phyloP scores from a whole-genome alignment of 441 rosid species.

The Adansonia rubrostipa region DNA sequence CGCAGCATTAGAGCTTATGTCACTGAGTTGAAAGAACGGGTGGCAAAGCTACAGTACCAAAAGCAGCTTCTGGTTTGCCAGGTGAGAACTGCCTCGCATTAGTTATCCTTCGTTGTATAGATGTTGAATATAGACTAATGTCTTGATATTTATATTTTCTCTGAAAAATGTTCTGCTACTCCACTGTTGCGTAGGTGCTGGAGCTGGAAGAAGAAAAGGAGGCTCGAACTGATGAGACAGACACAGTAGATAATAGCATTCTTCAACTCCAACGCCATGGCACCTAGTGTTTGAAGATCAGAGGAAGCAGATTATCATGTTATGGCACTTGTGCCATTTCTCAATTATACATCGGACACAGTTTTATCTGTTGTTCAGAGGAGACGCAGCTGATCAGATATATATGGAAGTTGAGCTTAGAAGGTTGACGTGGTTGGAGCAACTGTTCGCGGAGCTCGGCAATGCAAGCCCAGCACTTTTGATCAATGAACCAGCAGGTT shows the following conservation, averaged over 20 bases:
- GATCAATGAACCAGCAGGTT: conserved; percentile 86
- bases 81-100: conserved; percentile 43
- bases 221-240: conserved; percentile 40
- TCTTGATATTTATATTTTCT: conserved; percentile 4
- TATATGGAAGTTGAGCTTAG: conserved; percentile 93
- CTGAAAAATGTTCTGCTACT: not conserved
- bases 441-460: conserved; percentile 87
- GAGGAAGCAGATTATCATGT: conserved; percentile 83
- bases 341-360: conserved; percentile 84
- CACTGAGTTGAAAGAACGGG: conserved; percentile 87
- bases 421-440: conserved; percentile 88
- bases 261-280: conserved; percentile 73
- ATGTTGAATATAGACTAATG: not conserved
- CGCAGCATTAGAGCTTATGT: conserved; percentile 81
- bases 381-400: conserved; percentile 83
- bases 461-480: conserved; percentile 92
- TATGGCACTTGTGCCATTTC: conserved; percentile 95
- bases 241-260: conserved; percentile 3
- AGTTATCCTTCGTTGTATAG: not conserved
- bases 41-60: conserved; percentile 93
- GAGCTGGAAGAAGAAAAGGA: conserved; percentile 80
- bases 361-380: conserved; percentile 76
- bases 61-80: conserved; percentile 96
- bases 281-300: conserved; percentile 72
- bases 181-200: conserved; percentile 56